A percentile compares a stretch with the other conserved stretches of the same genome.
Conservation (phyloP, 495 filamentous ascomycete genomes). For the Penicillium atrosanguineum region DNA sequence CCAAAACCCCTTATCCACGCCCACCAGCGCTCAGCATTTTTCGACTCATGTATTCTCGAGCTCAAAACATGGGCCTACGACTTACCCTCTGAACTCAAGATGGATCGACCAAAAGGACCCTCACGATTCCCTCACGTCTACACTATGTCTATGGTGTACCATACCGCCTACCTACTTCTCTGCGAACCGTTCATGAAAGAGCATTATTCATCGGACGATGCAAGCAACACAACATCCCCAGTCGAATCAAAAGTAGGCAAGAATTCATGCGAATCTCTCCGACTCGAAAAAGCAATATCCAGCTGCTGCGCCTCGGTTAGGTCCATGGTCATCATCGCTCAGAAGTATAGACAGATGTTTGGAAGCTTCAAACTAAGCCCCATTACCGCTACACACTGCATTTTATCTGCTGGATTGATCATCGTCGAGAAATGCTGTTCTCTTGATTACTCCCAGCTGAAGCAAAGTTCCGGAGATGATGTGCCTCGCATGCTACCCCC, state of each 20-base stretch:
- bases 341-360: conserved; percentile 30
- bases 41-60: conserved; percentile 27
- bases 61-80: conserved; percentile 31
- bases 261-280: not conserved
- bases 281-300: conserved; percentile 6
- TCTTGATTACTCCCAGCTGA: not conserved
- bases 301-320: conserved; percentile 20
- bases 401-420: conserved; percentile 23
- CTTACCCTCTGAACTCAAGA: conserved; percentile 20
- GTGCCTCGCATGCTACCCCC: not conserved
- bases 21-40: conserved; percentile 19
- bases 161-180: conserved; percentile 24
- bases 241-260: not conserved
- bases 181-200: conserved; percentile 21
- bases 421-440: conserved; percentile 25
- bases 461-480: not conserved
- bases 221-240: not conserved
- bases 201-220: not conserved
- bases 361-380: conserved; percentile 30
- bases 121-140: conserved; percentile 27
- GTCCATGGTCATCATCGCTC: conserved; percentile 18
- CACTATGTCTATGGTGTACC: conserved; percentile 30
- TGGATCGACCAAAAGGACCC: conserved; percentile 11
- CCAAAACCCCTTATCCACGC: conserved; percentile 23
- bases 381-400: conserved; percentile 30